Evolutionary conservation across 441 rosid species (phyloP), one percentile per base, ranked within the genome.

Genomic region (Pelargonium citronellum): DNA sequence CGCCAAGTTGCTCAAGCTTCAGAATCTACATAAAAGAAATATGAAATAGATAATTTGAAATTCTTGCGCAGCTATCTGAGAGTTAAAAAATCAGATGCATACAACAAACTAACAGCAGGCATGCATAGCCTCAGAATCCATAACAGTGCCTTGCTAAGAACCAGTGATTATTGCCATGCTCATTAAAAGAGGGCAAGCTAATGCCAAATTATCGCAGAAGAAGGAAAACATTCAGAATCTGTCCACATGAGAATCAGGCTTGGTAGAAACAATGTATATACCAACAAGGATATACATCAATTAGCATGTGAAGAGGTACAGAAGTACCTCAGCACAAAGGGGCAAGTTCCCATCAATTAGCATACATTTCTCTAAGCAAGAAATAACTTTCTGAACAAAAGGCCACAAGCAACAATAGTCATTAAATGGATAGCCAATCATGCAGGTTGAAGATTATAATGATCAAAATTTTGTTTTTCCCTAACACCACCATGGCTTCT

Each of bases 1-100:
- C 16, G 41, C 46, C 70, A 64, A 53, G 73, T 68, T 74, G 72
- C 74, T 73, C 76, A 73, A 74, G 58, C 77, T 61, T 73, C 73
- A 71, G 75, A 78, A 81, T 71, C 83, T 79, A 70, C 67, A 79
- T n/a, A 51, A 51, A 51, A 5, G 70, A 67, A 69, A 66, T 15
- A 46, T 19, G 64, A 8, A 68, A 24, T 20, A 67, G 43, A 67
- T 47, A 34, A 71, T 53, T 43, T 19, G 55, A 55, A 66, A 66
- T 69, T 49, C 47, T 37, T 57, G 62, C 22, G 30, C 69, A 71
- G 55, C 12, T 64, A 64, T 30, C 6, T 4, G 34, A 39, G 64
- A 58, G 12, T 22, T 37, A 43, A 47, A 47, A 64, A 15, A n/a
- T 12, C 39, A 71, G 24, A 65, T 41, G 66, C 30, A 66, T 22